A percentile compares a stretch with the other conserved stretches of the same genome.
Evolutionary conservation across 148 eudicot genomes (phyloP).

Genomic region (Vaccinium macrocarpon): DNA sequence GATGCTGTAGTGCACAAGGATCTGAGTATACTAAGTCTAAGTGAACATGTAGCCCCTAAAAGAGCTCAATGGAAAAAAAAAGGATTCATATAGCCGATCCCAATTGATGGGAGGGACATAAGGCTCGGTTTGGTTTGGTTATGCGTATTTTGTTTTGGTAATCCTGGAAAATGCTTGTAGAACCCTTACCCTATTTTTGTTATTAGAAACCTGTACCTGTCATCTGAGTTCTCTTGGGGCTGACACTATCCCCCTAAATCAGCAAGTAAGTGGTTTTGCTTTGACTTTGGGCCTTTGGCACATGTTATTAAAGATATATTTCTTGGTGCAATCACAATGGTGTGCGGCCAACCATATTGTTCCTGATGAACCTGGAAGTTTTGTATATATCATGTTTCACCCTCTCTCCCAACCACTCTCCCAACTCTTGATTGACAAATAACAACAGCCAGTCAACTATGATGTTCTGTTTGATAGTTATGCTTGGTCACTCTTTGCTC

Average conservation of each 20-base stretch:
- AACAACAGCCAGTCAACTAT: not conserved
- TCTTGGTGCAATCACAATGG: not conserved
- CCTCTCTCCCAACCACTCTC: not conserved
- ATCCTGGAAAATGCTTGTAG: not conserved
- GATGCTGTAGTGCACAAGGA: too few relatives aligned
- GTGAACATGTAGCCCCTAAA: too few relatives aligned
- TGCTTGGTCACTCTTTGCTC: not conserved
- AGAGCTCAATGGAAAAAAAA: too few relatives aligned
- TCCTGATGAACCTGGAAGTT: not conserved
- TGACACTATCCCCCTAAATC: not conserved
- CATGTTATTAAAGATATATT: not conserved
- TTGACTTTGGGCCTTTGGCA: not conserved
- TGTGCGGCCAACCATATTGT: not conserved
- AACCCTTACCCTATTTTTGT: not conserved
- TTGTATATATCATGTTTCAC: not conserved
- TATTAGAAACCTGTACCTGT: not conserved
- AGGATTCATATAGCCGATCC: too few relatives aligned
- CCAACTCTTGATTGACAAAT: conserved; percentile 12
- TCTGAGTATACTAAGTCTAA: too few relatives aligned
- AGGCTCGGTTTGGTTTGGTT: too few relatives aligned
- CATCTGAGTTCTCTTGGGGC: not conserved
- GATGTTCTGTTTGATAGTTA: conserved; percentile 1
- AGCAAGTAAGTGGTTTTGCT: not conserved
- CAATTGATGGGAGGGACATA: too few relatives aligned
- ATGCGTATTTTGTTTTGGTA: not conserved